Evolutionary conservation across 495 filamentous ascomycete genomes (phyloP).

Genomic region (Umbilicaria muhlenbergii): DNA sequence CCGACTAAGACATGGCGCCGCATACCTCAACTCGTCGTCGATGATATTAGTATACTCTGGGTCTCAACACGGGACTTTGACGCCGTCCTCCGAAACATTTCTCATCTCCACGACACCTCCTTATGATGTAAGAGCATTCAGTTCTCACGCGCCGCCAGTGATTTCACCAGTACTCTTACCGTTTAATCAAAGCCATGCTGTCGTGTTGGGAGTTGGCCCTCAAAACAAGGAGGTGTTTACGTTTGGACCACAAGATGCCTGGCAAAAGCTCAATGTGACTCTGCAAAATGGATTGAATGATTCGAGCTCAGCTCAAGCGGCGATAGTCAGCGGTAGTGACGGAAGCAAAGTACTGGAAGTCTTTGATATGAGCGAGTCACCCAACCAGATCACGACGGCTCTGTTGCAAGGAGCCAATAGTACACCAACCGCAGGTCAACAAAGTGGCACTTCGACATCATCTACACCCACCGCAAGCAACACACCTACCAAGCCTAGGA

Average conservation of each 20-base stretch:
- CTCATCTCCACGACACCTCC: slow-evolving; percentile 47
- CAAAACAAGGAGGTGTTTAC: slow-evolving; percentile 51
- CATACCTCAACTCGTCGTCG: slow-evolving; percentile 53
- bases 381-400: slow-evolving; percentile 59
- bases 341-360: slow-evolving; percentile 70
- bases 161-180: slow-evolving; percentile 55
- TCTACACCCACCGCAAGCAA: slow-evolving; percentile 6
- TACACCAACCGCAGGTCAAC: slow-evolving; percentile 6
- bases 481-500: slow-evolving; percentile 21
- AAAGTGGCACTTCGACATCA: slow-evolving; percentile 1
- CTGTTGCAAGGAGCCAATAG: slow-evolving; percentile 38
- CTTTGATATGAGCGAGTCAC: slow-evolving; percentile 60
- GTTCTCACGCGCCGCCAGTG: slow-evolving; percentile 40
- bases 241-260: slow-evolving; percentile 40
- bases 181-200: slow-evolving; percentile 57
- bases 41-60: slow-evolving; percentile 76
- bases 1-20: slow-evolving; percentile 57
- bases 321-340: slow-evolving; percentile 53
- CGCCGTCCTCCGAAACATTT: slow-evolving; percentile 58
- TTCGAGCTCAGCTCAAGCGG: slow-evolving; percentile 45
- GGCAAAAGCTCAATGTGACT: slow-evolving; percentile 45
- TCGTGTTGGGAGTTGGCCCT: slow-evolving; percentile 59
- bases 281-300: slow-evolving; percentile 29
- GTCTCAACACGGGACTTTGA: slow-evolving; percentile 35
- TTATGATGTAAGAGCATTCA: slow-evolving; percentile 36